phyloP scores from a whole-genome alignment of 169 alveolate genomes.

The Cytauxzoon felis region DNA sequence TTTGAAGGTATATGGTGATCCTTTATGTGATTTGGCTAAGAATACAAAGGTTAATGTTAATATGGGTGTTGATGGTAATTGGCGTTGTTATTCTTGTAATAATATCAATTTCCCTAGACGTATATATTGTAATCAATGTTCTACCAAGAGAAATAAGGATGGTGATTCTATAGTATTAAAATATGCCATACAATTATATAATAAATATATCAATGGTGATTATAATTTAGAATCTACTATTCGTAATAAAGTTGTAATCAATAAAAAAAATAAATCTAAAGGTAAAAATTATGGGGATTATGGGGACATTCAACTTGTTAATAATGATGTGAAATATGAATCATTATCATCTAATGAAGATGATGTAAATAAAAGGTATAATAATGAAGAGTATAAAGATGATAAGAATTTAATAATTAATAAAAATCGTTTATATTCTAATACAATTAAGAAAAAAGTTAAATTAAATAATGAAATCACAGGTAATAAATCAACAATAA shows the following conservation, averaged over 20 bases:
- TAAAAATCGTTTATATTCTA: constrained; percentile 64
- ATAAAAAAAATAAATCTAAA: not conserved
- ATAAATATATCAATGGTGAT: not conserved
- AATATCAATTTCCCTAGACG: constrained; percentile 76
- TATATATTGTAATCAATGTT: constrained; percentile 71
- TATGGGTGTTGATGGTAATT: constrained; percentile 60
- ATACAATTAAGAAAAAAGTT: too few species aligned
- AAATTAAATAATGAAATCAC: too few species aligned
- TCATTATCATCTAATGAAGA: too few species aligned
- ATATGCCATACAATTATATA: constrained; percentile 47
- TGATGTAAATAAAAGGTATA: too few species aligned
- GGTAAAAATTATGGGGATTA: not conserved
- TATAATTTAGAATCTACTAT: not conserved
- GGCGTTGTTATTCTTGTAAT: constrained; percentile 70
- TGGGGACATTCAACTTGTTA: not conserved
- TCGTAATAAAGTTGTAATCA: not conserved
- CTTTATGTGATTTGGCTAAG: constrained; percentile 50
- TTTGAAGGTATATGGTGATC: constrained; percentile 76
- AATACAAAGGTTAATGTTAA: not conserved
- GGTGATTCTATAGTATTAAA: constrained; percentile 72
- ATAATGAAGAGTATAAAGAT: too few species aligned
- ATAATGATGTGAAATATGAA: too few species aligned
- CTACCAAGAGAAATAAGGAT: constrained; percentile 55
- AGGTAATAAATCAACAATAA: too few species aligned
- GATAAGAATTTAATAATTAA: not conserved